phyloP scores from a whole-genome alignment of 192 early-diverging fungal genomes.

The Coemansia sp. region DNA sequence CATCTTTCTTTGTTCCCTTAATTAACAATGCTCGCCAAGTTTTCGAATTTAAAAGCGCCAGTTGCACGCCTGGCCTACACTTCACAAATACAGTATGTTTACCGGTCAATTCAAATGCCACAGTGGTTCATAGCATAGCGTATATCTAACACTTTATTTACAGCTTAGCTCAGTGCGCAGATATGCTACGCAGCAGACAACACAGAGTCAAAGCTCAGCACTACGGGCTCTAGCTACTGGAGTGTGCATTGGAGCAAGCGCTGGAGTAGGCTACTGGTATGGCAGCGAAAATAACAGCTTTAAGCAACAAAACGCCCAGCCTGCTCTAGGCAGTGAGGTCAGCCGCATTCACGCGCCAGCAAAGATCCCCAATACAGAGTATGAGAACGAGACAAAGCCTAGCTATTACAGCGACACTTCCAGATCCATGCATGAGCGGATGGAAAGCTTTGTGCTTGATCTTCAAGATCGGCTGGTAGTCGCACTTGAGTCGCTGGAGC shows the following conservation, averaged over 20 bases:
- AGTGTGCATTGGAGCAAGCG: not conserved
- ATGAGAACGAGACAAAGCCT: slow-evolving; percentile 26
- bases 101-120: not conserved
- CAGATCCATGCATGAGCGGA: slow-evolving; percentile 71
- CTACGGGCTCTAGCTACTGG: not conserved
- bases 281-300: not conserved
- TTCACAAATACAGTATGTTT: slow-evolving; percentile 8
- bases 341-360: slow-evolving; percentile 12
- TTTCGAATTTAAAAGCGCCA: not conserved
- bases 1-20: not conserved
- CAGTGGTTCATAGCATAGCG: too few species aligned
- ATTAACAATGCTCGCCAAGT: not conserved
- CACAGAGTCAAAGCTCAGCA: not conserved
- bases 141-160: too few species aligned
- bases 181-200: slow-evolving; percentile 1
- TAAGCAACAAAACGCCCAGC: not conserved
- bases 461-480: slow-evolving; percentile 75
- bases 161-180: slow-evolving; percentile 1
- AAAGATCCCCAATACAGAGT: slow-evolving; percentile 36
- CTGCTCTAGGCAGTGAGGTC: slow-evolving; percentile 27
- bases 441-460: slow-evolving; percentile 74
- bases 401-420: slow-evolving; percentile 27
- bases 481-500: slow-evolving; percentile 61
- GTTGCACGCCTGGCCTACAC: not conserved
- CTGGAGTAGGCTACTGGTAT: slow-evolving; percentile 5